These are phyloP conservation scores for Hyphodiscus hymeniophilus DNA, from an alignment of 495 filamentous ascomycete species.

Conservation along the genomic window DNA sequence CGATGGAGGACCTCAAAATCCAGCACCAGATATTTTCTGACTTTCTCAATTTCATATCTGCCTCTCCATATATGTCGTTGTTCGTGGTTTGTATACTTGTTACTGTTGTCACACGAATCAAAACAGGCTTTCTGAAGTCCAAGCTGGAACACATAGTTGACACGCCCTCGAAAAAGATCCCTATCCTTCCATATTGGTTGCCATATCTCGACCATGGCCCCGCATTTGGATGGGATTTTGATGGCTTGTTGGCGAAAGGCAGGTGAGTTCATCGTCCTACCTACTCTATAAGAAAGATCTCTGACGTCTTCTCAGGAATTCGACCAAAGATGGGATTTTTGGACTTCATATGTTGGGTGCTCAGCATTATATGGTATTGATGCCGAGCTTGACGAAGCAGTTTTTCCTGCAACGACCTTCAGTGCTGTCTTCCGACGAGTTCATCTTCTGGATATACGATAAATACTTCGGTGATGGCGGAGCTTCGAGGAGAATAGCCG, in stretches of 20 bases:
- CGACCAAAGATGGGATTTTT: background rate
- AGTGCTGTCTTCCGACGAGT: background rate
- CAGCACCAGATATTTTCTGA: too few species aligned
- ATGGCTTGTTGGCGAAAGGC: background rate
- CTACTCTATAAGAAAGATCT: background rate
- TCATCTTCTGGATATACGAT: slow-evolving; percentile 5
- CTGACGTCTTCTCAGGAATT: background rate
- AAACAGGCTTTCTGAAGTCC: background rate
- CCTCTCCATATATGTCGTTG: too few species aligned
- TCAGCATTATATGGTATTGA: background rate
- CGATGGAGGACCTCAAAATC: too few species aligned
- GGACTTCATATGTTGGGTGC: background rate
- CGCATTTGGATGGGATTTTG: background rate
- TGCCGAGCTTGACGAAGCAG: background rate
- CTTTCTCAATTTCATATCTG: too few species aligned
- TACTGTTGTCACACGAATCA: too few species aligned
- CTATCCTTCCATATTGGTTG: background rate
- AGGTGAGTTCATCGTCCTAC: background rate
- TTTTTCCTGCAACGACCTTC: slow-evolving; percentile 1
- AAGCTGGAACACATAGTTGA: background rate
- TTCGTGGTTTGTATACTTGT: too few species aligned
- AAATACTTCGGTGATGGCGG: slow-evolving; percentile 3
- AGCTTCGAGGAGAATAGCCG: background rate
- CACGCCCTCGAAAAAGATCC: background rate
- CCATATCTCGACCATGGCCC: background rate